Conservation (phyloP, 2,329 filamentous ascomycete species). For the Juglanconis oblonga region DNA sequence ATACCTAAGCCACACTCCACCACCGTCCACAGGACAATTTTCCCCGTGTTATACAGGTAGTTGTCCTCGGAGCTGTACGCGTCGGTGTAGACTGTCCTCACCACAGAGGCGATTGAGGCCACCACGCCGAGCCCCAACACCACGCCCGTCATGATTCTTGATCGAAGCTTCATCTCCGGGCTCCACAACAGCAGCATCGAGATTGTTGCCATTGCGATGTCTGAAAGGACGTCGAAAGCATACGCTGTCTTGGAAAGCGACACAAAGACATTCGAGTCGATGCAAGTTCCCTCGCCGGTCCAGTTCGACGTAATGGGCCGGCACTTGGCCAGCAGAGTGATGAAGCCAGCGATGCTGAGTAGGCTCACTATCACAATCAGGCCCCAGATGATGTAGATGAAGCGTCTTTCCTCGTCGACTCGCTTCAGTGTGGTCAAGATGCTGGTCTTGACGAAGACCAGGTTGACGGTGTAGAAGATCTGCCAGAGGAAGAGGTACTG, state of each 20-base stretch:
- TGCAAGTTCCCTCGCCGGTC: conserved; percentile 11
- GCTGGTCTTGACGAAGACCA: conserved; percentile 18
- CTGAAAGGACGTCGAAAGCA: conserved; percentile 14
- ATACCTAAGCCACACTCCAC: conserved; percentile 15
- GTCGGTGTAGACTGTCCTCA: conserved; percentile 16
- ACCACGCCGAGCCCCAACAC: conserved; percentile 14
- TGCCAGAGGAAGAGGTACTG: conserved; percentile 20
- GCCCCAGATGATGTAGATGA: conserved; percentile 11
- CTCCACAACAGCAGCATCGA: conserved; percentile 16
- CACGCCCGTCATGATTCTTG: conserved; percentile 8
- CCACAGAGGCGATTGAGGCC: conserved; percentile 14
- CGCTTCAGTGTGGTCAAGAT: conserved; percentile 15
- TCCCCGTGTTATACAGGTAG: conserved; percentile 18
- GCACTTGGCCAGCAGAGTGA: conserved; percentile 16
- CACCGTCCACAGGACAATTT: conserved; percentile 18
- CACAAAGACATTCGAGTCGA: conserved; percentile 13
- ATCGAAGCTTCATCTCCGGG: conserved; percentile 7
- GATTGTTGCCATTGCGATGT: conserved; percentile 14
- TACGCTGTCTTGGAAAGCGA: conserved; percentile 18
- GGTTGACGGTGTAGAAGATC: conserved; percentile 13
- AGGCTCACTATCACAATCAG: conserved; percentile 15
- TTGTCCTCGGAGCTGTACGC: conserved; percentile 15
- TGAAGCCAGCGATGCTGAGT: conserved; percentile 14
- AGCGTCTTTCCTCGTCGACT: conserved; percentile 9
- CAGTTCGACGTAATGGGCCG: conserved; percentile 18